Evolutionary conservation across 805 yeast genomes (phyloP).

Genomic region (Candida morakotiae): DNA sequence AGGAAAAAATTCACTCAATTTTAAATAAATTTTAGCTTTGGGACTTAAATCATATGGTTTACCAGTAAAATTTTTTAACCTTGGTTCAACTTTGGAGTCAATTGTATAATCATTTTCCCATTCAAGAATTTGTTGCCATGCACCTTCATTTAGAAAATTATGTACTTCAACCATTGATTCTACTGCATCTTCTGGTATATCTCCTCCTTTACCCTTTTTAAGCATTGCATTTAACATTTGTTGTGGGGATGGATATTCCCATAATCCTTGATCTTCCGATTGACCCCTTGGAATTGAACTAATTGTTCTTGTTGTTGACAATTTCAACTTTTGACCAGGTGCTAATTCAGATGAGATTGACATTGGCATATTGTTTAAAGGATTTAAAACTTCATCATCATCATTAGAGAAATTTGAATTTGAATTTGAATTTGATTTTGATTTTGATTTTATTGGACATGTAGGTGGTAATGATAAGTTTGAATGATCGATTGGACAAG

Average conservation of each 20-base stretch:
- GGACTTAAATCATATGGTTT: constrained; percentile 87
- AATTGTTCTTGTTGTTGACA: constrained; percentile 80
- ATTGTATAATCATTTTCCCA: constrained; percentile 82
- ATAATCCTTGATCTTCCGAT: constrained; percentile 59
- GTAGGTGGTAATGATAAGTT: constrained; percentile 8
- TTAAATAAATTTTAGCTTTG: constrained; percentile 67
- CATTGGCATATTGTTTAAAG: constrained; percentile 86
- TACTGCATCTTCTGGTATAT: constrained; percentile 91
- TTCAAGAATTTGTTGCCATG: constrained; percentile 88
- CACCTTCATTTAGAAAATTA: constrained; percentile 93
- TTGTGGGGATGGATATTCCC: constrained; percentile 99
- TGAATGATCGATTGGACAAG: constrained; percentile 12
- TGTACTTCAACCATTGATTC: constrained; percentile 97
- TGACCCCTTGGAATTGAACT: constrained; percentile 87
- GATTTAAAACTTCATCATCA: constrained; percentile 51
- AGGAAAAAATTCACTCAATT: constrained; percentile 70
- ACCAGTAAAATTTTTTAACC: constrained; percentile 84
- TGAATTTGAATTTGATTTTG: no score
- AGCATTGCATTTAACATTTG: constrained; percentile 99
- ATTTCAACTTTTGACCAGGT: constrained; percentile 73
- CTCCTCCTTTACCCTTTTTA: constrained; percentile 85
- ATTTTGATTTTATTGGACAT: constrained; percentile 8
- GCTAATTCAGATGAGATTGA: constrained; percentile 59
- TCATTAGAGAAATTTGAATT: no score
- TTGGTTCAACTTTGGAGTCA: constrained; percentile 56